Conservation (phyloP, 1,284 basidiomycete species). For the Moesziomyces sp. region DNA sequence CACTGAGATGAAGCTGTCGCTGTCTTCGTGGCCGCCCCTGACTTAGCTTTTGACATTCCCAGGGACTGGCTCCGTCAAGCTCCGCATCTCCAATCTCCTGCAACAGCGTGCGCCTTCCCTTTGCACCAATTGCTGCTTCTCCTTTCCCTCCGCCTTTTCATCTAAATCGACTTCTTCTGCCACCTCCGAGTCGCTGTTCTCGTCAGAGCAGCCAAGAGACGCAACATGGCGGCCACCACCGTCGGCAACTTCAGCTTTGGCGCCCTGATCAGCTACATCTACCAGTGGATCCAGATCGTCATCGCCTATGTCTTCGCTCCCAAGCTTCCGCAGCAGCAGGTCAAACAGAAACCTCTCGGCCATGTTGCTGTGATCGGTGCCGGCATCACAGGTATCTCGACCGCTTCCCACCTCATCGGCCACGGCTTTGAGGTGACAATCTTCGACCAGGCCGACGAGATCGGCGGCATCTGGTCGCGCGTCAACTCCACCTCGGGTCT, state of each 20-base stretch:
- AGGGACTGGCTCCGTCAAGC: too few relatives aligned
- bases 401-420: slow-evolving; percentile 66
- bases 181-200: not conserved
- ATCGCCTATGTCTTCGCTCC: slow-evolving; percentile 59
- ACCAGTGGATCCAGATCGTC: slow-evolving; percentile 59
- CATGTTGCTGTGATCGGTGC: slow-evolving; percentile 68
- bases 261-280: slow-evolving; percentile 47
- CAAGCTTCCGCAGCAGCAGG: slow-evolving; percentile 40
- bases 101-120: not conserved
- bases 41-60: too few relatives aligned
- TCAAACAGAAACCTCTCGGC: slow-evolving; percentile 52
- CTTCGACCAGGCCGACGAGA: slow-evolving; percentile 65
- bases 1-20: too few relatives aligned
- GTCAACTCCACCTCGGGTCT: slow-evolving; percentile 75
- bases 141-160: not conserved
- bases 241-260: slow-evolving; percentile 19
- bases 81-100: not conserved
- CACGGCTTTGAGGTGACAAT: slow-evolving; percentile 67
- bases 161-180: slow-evolving; percentile 3
- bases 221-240: slow-evolving; percentile 24
- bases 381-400: slow-evolving; percentile 67
- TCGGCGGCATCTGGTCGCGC: slow-evolving; percentile 74
- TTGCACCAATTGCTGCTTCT: not conserved
- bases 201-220: not conserved
- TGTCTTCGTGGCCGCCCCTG: too few relatives aligned